Evolutionary conservation across 164 flowering plant genomes (phyloP), one percentile per base, ranked within the genome.

Genomic region (Malania oleifera): DNA sequence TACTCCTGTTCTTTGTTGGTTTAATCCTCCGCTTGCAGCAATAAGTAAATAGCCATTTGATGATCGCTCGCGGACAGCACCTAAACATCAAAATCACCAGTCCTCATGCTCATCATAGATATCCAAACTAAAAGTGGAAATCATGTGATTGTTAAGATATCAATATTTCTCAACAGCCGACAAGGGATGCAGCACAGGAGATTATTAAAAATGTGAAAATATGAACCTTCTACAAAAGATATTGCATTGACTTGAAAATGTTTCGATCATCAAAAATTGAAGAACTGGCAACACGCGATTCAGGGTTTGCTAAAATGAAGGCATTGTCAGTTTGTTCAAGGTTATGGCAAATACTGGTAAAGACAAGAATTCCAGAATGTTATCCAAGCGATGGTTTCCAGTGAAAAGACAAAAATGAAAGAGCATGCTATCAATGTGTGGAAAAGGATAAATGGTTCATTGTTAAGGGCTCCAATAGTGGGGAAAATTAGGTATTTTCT

Each of bases 1-100:
- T 78, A 95, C 99, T 69, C 99, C 99, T 9, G 87, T 86, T 69
- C 99, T 77, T 74, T 95, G 97, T 74, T 95, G 99, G 62, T 95
- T 95, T 53, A 95, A 70, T 26, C 99, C 99, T 61, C 99, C 99
- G 77, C 99, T 95, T 40, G 99, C 79, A 37, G 89, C 99, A 73
- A 95, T 88, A 53, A 95, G 96, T 76, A 95, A 72, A 70, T 95
- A 95, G 50, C 99, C 98, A 68, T 82, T 90, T 19, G 97, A 83
- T 9, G 52, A 54, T 25, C 70, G 75, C 73, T 83, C 91, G 41
- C 63, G 77, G 27, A 73, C 73, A 57, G 90, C 82, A 79, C 77
- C 98, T 93, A 66, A 24, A 71, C 34, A 63, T 59, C 46, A 61
- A 56, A 26, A 3, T 10, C 13, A 35, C 31, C n/a, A 54, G 46